Conservation (phyloP, 1,284 basidiomycete genomes). For the Rhodotorula sp. region DNA sequence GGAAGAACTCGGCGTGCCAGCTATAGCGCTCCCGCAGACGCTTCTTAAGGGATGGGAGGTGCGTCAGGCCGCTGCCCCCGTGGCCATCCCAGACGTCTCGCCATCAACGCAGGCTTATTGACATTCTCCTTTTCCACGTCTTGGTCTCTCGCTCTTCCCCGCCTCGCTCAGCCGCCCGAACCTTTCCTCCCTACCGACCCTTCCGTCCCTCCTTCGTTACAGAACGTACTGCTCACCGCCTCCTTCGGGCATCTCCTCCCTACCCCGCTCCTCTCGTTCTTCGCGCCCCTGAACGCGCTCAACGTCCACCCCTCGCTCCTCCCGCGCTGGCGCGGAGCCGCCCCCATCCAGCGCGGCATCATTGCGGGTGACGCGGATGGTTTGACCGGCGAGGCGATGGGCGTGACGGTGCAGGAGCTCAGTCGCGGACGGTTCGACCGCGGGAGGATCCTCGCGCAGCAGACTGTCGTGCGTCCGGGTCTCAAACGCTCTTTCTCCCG, state of each 20-base stretch:
- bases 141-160: neutral
- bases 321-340: conserved; percentile 84
- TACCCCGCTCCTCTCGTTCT: conserved; percentile 64
- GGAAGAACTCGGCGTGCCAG: conserved; percentile 27
- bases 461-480: conserved; percentile 50
- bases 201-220: neutral
- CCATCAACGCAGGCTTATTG: too few relatives aligned
- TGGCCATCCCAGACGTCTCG: too few relatives aligned
- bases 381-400: conserved; percentile 62
- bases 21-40: conserved; percentile 29
- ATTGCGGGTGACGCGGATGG: conserved; percentile 55
- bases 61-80: too few relatives aligned
- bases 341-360: conserved; percentile 86
- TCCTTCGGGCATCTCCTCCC: conserved; percentile 91
- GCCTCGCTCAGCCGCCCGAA: conserved; percentile 3
- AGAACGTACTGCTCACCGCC: conserved; percentile 73
- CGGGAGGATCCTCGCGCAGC: conserved; percentile 52
- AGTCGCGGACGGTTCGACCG: conserved; percentile 53
- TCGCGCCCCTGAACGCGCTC: conserved; percentile 65
- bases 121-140: too few relatives aligned
- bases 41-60: conserved; percentile 35
- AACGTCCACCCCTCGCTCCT: conserved; percentile 92
- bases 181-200: neutral
- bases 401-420: conserved; percentile 64
- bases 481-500: neutral